Conservation (phyloP, 1,284 basidiomycete genomes). For the Schizophyllum commune region DNA sequence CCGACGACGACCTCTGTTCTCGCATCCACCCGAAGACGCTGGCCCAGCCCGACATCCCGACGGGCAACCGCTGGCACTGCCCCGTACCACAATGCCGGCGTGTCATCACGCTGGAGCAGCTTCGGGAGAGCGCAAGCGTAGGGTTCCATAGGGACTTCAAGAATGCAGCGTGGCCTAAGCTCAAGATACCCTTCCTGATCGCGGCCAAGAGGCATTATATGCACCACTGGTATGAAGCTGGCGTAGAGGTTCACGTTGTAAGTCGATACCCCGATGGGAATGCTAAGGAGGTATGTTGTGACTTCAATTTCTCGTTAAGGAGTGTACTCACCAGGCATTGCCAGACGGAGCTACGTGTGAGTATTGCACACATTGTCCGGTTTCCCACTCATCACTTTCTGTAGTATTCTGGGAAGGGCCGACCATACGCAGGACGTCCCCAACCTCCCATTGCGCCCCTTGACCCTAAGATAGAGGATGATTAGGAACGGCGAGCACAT, state of each 20-base stretch:
- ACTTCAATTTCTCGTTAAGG: too few species aligned
- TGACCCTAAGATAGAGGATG: too few species aligned
- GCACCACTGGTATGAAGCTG: neutral
- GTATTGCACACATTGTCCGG: too few species aligned
- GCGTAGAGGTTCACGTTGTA: neutral
- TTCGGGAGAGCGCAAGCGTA: neutral
- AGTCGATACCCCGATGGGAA: too few species aligned
- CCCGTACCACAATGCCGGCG: neutral
- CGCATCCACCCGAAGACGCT: neutral
- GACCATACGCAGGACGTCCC: too few species aligned
- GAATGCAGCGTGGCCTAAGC: neutral
- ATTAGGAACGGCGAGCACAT: too few species aligned
- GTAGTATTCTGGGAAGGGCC: too few species aligned
- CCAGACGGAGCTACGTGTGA: too few species aligned
- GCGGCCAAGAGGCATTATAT: neutral
- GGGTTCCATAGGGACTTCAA: neutral
- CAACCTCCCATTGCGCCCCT: too few species aligned
- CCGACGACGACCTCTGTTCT: neutral
- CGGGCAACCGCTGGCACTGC: neutral
- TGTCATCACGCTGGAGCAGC: neutral
- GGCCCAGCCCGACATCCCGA: neutral
- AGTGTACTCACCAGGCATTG: too few species aligned
- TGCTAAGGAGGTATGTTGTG: too few species aligned
- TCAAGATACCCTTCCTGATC: neutral
- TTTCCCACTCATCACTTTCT: too few species aligned